Conservation (phyloP, 1,284 basidiomycete genomes). For the Termitomyces sp. region DNA sequence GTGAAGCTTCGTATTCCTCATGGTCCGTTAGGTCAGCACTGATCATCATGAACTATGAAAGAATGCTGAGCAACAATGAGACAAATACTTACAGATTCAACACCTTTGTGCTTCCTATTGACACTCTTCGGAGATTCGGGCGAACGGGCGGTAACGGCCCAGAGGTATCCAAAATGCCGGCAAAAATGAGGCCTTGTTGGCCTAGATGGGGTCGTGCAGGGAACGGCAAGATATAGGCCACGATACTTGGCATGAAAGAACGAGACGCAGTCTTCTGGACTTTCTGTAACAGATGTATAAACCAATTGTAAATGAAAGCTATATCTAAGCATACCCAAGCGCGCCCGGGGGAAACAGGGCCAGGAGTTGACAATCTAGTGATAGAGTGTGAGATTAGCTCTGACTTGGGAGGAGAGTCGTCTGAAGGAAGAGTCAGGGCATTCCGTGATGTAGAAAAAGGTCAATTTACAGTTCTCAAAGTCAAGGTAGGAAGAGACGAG, state of each 20-base stretch:
- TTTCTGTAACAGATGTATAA: conserved; percentile 22
- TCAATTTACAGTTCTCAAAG: conserved; percentile 51
- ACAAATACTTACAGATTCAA: conserved; percentile 47
- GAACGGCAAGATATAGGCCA: conserved; percentile 37
- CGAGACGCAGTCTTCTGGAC: conserved; percentile 34
- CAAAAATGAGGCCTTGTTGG: conserved; percentile 30
- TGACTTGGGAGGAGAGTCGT: conserved; percentile 46
- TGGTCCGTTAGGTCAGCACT: conserved; percentile 54
- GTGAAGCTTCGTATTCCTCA: conserved; percentile 44
- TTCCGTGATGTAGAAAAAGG: conserved; percentile 3
- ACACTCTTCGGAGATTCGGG: conserved; percentile 34
- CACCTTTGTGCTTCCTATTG: conserved; percentile 46
- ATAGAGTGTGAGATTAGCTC: conserved; percentile 39
- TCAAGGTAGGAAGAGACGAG: conserved; percentile 52
- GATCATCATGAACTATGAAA: conserved; percentile 1
- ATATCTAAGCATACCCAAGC: conserved; percentile 17
- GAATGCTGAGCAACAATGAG: not conserved
- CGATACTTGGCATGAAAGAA: conserved; percentile 34
- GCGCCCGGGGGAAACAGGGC: conserved; percentile 14
- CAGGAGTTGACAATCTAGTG: conserved; percentile 21
- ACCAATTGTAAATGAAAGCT: conserved; percentile 6
- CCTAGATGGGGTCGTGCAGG: conserved; percentile 16
- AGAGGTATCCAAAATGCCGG: conserved; percentile 40
- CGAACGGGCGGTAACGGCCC: conserved; percentile 33
- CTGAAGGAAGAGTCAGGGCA: conserved; percentile 27